Conservation (phyloP, 2,329 filamentous ascomycete species). For the Thielaviopsis euricoi region DNA sequence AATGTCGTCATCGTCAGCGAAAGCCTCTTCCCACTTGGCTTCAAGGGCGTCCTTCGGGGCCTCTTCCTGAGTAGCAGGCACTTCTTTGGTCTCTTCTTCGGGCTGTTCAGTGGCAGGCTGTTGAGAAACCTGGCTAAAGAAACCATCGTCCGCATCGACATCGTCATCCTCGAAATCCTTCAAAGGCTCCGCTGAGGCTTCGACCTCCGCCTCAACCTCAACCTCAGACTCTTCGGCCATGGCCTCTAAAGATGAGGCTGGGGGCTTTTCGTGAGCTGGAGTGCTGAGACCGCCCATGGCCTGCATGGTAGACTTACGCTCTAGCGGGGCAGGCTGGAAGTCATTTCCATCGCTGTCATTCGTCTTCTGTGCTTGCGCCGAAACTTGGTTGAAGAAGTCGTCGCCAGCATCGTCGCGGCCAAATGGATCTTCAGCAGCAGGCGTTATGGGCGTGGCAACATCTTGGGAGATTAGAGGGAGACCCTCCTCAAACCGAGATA, state of each 20-base stretch:
- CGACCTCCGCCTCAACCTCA: constrained; percentile 1
- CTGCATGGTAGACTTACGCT: constrained; percentile 55
- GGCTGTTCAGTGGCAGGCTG: constrained; percentile 11
- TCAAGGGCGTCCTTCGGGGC: constrained; percentile 45
- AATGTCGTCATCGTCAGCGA: constrained; percentile 61
- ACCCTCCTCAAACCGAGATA: constrained; percentile 52
- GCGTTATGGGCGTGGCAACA: not conserved
- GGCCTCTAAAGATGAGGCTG: not conserved
- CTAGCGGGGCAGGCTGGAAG: constrained; percentile 23
- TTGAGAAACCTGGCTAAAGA: constrained; percentile 9
- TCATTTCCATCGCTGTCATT: constrained; percentile 15
- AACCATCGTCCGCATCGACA: constrained; percentile 14
- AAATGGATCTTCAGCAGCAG: constrained; percentile 15
- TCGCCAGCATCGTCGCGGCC: constrained; percentile 20
- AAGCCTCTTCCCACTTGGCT: constrained; percentile 68
- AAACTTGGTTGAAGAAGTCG: constrained; percentile 38
- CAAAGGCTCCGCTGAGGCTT: not conserved
- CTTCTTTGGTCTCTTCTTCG: not conserved
- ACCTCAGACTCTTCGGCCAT: constrained; percentile 13
- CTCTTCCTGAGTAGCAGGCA: constrained; percentile 14
- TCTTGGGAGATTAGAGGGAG: constrained; percentile 36
- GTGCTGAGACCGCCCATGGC: constrained; percentile 35
- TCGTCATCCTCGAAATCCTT: constrained; percentile 11
- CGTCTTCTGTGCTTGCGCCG: constrained; percentile 24
- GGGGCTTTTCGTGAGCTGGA: not conserved